Conservation (phyloP, 805 yeast species). For the Lipomyces anomalus region DNA sequence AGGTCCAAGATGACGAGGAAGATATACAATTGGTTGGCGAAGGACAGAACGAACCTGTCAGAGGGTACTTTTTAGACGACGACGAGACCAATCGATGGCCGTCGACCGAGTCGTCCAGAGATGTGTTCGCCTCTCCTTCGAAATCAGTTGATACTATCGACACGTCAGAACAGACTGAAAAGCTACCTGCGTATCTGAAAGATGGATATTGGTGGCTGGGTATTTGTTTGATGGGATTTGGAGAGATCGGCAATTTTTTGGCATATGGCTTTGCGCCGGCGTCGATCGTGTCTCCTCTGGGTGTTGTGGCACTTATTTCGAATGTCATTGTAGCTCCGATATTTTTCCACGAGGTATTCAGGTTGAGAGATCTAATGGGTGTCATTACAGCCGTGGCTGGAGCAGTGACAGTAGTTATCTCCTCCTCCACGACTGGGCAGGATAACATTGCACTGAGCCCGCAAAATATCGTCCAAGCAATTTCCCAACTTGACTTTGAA, state of each 20-base stretch:
- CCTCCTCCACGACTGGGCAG: constrained; percentile 31
- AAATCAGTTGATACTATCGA: neutral
- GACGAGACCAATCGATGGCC: too few species aligned
- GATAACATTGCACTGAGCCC: constrained; percentile 9
- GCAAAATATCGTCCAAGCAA: constrained; percentile 28
- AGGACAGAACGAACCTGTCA: too few species aligned
- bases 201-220: constrained; percentile 40
- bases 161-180: constrained; percentile 3
- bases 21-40: too few species aligned
- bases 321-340: constrained; percentile 47
- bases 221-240: constrained; percentile 38
- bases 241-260: constrained; percentile 45
- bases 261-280: constrained; percentile 48
- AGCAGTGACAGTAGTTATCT: constrained; percentile 39
- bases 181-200: constrained; percentile 16
- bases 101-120: neutral
- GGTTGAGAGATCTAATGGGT: constrained; percentile 36
- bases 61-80: too few species aligned
- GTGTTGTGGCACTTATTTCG: constrained; percentile 45
- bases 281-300: constrained; percentile 45
- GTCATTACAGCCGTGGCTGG: constrained; percentile 40
- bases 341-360: constrained; percentile 39
- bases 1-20: too few species aligned
- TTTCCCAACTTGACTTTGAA: constrained; percentile 28
- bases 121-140: neutral